phyloP scores from a whole-genome alignment of 2,329 filamentous ascomycete species.

The Cordyceps cateniannulata region DNA sequence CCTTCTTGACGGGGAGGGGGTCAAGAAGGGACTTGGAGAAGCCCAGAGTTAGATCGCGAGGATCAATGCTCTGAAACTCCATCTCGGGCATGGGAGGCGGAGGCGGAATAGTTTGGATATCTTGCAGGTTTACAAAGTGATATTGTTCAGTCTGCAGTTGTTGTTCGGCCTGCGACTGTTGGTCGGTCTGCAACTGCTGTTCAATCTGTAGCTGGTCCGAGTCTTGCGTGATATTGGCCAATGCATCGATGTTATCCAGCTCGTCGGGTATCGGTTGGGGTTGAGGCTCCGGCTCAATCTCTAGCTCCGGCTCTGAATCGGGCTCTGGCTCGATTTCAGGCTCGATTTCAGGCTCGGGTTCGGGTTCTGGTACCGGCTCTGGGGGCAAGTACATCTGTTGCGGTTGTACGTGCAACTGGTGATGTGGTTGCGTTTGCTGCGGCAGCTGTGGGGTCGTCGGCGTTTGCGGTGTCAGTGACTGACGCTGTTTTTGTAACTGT shows the following conservation, averaged over 20 bases:
- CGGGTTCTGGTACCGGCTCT: background rate
- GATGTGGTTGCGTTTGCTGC: conserved; percentile 3
- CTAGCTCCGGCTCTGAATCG: background rate
- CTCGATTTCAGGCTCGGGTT: background rate
- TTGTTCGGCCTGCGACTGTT: no score
- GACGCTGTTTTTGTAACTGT: conserved; percentile 18
- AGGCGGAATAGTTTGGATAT: conserved; percentile 27
- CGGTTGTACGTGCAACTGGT: conserved; percentile 3
- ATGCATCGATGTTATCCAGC: background rate
- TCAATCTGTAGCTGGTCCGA: conserved; percentile 11
- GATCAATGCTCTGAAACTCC: conserved; percentile 18
- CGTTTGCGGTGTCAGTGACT: conserved; percentile 7
- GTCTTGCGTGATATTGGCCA: conserved; percentile 6
- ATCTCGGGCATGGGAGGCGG: conserved; percentile 22
- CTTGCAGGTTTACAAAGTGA: conserved; percentile 33
- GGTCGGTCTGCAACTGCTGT: conserved; percentile 3
- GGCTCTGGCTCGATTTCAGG: background rate
- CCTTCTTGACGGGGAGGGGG: background rate
- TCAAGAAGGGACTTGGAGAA: background rate
- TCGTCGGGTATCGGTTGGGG: background rate
- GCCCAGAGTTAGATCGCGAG: conserved; percentile 9
- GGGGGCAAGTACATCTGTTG: background rate
- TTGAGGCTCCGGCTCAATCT: background rate
- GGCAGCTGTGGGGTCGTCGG: conserved; percentile 1
- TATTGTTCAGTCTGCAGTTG: conserved; percentile 13